Percentiles rank a stretch among this genome's conserved stretches.
Evolutionary conservation across 352 stramenopile species (phyloP).

Genomic region (Phytopythium ostracodes): DNA sequence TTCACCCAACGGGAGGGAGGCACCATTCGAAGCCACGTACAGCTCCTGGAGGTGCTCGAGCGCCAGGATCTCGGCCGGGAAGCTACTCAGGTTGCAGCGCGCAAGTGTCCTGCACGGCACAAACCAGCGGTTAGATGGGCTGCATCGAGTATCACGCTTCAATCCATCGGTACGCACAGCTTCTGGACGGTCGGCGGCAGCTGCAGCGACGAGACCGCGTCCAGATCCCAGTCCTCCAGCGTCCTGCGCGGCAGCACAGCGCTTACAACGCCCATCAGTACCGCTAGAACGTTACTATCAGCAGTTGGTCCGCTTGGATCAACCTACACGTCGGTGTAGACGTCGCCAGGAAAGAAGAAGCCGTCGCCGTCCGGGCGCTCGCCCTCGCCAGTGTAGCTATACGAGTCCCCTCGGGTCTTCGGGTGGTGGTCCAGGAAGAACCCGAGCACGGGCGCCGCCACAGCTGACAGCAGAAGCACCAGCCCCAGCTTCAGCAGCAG

Average conservation of each 20-base stretch:
- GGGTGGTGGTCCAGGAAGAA: slow-evolving; percentile 42
- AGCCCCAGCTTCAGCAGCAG: not conserved
- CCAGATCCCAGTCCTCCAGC: slow-evolving; percentile 63
- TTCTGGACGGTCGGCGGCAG: slow-evolving; percentile 44
- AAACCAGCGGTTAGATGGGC: not conserved
- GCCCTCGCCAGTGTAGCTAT: slow-evolving; percentile 53
- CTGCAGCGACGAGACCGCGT: slow-evolving; percentile 28
- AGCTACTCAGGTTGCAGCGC: slow-evolving; percentile 39
- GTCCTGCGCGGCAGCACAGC: slow-evolving; percentile 19
- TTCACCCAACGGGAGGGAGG: not conserved
- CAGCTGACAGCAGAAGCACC: slow-evolving; percentile 8
- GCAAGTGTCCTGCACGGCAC: slow-evolving; percentile 25
- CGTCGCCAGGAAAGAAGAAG: slow-evolving; percentile 37
- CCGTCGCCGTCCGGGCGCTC: slow-evolving; percentile 30
- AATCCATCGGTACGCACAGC: slow-evolving; percentile 26
- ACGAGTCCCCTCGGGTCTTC: slow-evolving; percentile 38
- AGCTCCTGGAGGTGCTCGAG: slow-evolving; percentile 40
- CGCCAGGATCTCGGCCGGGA: slow-evolving; percentile 36
- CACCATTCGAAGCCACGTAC: slow-evolving; percentile 16
- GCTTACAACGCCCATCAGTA: not conserved
- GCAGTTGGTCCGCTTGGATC: not conserved
- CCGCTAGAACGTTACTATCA: not conserved
- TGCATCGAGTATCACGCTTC: not conserved
- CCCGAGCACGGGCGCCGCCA: slow-evolving; percentile 9
- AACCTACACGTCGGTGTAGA: slow-evolving; percentile 46